Conservation (phyloP, 148 eudicot genomes). For the Nyssa sinensis region DNA sequence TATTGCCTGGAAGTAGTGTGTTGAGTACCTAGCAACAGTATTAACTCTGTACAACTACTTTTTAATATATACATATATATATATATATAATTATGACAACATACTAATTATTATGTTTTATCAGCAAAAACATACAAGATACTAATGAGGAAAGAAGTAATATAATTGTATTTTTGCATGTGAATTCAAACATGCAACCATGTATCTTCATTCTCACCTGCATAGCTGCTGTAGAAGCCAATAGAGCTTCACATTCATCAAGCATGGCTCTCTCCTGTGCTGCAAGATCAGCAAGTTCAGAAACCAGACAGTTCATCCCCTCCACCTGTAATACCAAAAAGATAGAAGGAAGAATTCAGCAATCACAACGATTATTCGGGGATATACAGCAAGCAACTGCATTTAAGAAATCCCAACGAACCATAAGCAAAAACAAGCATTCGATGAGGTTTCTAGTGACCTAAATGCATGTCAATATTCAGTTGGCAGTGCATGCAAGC, state of each 20-base stretch:
- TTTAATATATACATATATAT: too few species aligned
- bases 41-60: too few species aligned
- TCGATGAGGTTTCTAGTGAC: neutral
- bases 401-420: neutral
- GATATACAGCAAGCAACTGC: too few species aligned
- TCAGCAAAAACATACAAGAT: too few species aligned
- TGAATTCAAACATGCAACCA: neutral
- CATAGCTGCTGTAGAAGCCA: constrained; percentile 67
- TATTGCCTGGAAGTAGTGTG: too few species aligned
- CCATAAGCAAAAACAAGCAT: neutral
- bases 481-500: constrained; percentile 3
- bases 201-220: constrained; percentile 48
- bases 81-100: too few species aligned
- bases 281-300: constrained; percentile 75
- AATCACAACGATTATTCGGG: neutral
- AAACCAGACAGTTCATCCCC: constrained; percentile 63
- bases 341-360: neutral
- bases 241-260: constrained; percentile 69
- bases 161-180: neutral
- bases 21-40: too few species aligned
- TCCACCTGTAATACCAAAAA: constrained; percentile 52
- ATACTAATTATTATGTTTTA: too few species aligned
- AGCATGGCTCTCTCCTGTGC: constrained; percentile 78
- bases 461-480: neutral
- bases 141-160: too few species aligned